Conservation (phyloP, 2,329 filamentous ascomycete species). For the Coniella lustricola region DNA sequence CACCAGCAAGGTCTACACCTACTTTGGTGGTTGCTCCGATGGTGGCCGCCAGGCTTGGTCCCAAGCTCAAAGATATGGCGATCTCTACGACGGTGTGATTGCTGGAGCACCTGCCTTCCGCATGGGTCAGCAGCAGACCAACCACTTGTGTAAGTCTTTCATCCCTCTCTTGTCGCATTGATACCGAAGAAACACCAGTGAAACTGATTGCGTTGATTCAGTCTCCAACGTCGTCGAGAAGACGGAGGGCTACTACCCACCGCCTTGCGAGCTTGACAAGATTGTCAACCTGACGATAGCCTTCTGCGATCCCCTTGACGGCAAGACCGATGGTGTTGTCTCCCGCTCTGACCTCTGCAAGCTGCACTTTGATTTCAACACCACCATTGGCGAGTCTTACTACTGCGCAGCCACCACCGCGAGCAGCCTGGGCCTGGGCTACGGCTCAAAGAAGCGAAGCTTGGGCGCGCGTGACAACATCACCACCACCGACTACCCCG, state of each 20-base stretch:
- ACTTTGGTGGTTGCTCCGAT: constrained; percentile 49
- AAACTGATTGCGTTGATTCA: too few relatives aligned
- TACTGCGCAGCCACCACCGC: constrained; percentile 18
- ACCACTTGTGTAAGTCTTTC: neutral
- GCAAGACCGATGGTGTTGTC: constrained; percentile 19
- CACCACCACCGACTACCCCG: neutral
- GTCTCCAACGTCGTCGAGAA: constrained; percentile 9
- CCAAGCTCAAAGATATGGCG: constrained; percentile 44
- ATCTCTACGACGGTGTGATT: constrained; percentile 39
- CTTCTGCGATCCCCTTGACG: constrained; percentile 19
- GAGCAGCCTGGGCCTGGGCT: too few relatives aligned
- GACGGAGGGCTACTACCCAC: constrained; percentile 29
- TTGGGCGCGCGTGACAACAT: constrained; percentile 16
- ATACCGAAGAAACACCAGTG: too few relatives aligned
- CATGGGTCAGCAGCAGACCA: constrained; percentile 37
- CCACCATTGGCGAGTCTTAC: constrained; percentile 38
- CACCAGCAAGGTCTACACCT: constrained; percentile 32
- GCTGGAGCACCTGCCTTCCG: constrained; percentile 41
- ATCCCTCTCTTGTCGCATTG: neutral
- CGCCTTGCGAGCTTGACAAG: constrained; percentile 25
- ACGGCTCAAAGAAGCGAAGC: neutral
- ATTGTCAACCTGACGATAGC: constrained; percentile 17
- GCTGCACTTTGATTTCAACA: constrained; percentile 36
- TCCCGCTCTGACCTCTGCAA: constrained; percentile 29
- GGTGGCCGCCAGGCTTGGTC: constrained; percentile 42